Base-by-base conservation (phyloP, 2,329 filamentous ascomycete genomes). In the Fusarium sp. region DNA sequence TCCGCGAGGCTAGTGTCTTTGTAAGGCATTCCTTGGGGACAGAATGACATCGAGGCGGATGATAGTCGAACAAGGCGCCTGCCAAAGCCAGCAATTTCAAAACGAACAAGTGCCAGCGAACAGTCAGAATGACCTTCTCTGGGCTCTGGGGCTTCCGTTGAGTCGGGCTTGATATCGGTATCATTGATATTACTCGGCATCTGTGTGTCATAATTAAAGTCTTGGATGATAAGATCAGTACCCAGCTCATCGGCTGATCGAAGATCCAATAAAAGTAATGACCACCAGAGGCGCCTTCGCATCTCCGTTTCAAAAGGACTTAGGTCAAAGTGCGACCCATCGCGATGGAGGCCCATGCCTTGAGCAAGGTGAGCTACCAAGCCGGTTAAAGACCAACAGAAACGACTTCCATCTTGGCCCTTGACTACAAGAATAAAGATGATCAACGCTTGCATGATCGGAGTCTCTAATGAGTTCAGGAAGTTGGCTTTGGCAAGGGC, bases 251-350 rank as follows among this genome's bases (percentile, higher is more conserved):
- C 88, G 6, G 87, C 84, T 0, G 86, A 83, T 13, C 86, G 84
- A 6, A 87, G 79, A 71, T 92, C 90, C 1, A 91, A 81, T 6
- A 86, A 81, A 44, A 89, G 81, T 14, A 92, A 83, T n/a, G 86
- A 83, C 84, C 88, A 91, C 87, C 89, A 92, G 0, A 91, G 77
- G 4, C 90, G 83, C 27, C 90, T 83, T 41, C 89, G 83, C 79
- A 91, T 86, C 75, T 92, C 89, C 2, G 85, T 84, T 61, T 91
- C 89, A 63, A 88, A 90, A 0, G 88, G 86, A 0, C 85, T 82
- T 8, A 92, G 80, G 2, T 83, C 84, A 41, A 90, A 83, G 49
- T 83, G 79, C 7, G 81, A 80, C 15, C 84, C 84, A 57, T 91
- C 89, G 9, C 87, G 84, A 73, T 92, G 89, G 4, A 92, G 81